A percentile compares a stretch with the other conserved stretches of the same genome.
These are phyloP conservation scores for Ustilago loliicola DNA, from an alignment of 1,284 basidiomycete genomes.

Conservation along the genomic window DNA sequence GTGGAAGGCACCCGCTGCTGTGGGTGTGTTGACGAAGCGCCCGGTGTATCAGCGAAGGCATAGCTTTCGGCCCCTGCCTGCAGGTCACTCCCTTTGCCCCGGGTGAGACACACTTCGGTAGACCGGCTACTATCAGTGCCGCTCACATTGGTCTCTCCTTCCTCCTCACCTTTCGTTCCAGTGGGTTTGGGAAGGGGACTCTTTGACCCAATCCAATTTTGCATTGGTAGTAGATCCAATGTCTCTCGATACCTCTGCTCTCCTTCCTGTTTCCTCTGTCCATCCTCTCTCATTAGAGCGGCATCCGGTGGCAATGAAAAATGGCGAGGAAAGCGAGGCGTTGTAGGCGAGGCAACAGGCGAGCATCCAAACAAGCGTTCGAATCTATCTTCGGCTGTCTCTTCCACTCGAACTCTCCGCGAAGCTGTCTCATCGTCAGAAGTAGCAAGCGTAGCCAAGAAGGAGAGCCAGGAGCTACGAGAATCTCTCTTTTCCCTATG, in stretches of 20 bases:
- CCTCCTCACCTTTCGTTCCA: background rate
- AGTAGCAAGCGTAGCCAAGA: conserved; percentile 17
- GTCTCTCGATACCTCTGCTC: conserved; percentile 20
- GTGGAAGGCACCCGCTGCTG: conserved; percentile 14
- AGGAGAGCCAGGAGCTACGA: conserved; percentile 39
- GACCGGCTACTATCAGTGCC: background rate
- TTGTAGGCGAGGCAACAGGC: conserved; percentile 27
- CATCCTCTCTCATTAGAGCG: background rate
- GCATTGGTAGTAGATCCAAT: conserved; percentile 17
- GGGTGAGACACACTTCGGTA: conserved; percentile 9
- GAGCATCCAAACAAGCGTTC: conserved; percentile 48
- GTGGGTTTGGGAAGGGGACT: conserved; percentile 14
- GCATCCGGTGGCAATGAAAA: background rate
- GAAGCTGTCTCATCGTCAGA: conserved; percentile 3
- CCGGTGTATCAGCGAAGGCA: conserved; percentile 3
- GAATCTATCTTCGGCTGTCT: conserved; percentile 33
- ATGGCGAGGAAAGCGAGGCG: background rate
- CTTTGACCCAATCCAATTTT: conserved; percentile 33
- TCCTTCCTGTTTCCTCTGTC: background rate
- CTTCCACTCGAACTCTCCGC: background rate
- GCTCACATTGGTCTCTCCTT: background rate
- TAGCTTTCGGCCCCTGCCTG: conserved; percentile 5
- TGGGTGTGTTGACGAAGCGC: background rate
- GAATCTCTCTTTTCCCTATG: background rate
- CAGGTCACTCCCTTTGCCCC: background rate